These are phyloP conservation scores for Hypocrella siamensis DNA, from an alignment of 2,329 filamentous ascomycete species.

Conservation along the genomic window DNA sequence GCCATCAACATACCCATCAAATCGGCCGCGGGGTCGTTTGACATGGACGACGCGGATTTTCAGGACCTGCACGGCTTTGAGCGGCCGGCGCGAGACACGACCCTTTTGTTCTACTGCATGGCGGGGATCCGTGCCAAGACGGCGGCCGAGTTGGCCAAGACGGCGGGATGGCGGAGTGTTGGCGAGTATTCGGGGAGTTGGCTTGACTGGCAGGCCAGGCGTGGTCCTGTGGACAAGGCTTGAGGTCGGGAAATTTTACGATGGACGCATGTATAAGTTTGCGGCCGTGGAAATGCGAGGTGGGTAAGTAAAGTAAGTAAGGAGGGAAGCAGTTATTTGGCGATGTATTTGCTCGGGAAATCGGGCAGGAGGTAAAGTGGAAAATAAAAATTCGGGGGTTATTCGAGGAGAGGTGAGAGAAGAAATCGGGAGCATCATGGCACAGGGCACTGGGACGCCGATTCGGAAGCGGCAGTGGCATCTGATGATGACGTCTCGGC, in stretches of 20 bases:
- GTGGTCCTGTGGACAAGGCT: constrained; percentile 36
- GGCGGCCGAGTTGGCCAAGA: constrained; percentile 60
- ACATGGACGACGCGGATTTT: constrained; percentile 64
- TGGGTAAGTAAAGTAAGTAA: not conserved
- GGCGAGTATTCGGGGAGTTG: constrained; percentile 63
- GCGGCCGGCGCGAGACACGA: constrained; percentile 39
- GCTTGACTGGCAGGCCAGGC: constrained; percentile 66
- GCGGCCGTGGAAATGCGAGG: not conserved
- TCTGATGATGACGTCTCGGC: no score
- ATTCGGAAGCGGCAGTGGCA: no score
- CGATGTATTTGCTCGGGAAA: no score
- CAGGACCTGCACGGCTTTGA: constrained; percentile 65
- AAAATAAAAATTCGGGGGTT: no score
- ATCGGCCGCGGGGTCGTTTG: constrained; percentile 63
- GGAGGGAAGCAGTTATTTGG: not conserved
- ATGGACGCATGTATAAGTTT: no score
- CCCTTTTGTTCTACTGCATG: constrained; percentile 83
- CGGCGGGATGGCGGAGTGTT: constrained; percentile 58
- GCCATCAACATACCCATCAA: constrained; percentile 72
- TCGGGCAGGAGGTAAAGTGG: no score
- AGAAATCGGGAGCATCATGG: no score
- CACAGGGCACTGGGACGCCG: no score
- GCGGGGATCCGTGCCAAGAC: constrained; percentile 69
- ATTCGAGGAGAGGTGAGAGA: no score
- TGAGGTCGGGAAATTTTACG: no score